These are phyloP conservation scores for Prunus padus DNA, from an alignment of 306 rosid genomes.

Conservation along the genomic window DNA sequence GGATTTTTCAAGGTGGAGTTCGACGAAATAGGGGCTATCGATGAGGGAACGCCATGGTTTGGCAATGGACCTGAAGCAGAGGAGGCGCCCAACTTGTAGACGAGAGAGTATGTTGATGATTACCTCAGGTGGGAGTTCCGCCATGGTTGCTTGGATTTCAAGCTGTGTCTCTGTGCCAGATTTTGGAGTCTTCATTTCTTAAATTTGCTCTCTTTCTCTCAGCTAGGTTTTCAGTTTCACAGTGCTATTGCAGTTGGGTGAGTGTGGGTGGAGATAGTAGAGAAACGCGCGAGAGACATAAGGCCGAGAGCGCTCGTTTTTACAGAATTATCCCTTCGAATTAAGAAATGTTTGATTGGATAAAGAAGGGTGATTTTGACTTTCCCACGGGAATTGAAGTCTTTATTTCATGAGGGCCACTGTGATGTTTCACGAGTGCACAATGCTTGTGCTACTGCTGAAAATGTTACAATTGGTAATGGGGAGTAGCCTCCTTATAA, in stretches of 20 bases:
- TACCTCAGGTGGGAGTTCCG: conserved; percentile 58
- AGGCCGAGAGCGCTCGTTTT: neutral
- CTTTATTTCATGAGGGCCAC: too few species aligned
- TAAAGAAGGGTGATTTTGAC: neutral
- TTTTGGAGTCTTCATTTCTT: neutral
- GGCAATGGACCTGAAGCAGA: conserved; percentile 39
- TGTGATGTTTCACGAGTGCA: too few species aligned
- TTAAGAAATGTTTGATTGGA: neutral
- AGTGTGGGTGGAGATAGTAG: neutral
- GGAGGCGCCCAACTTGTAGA: conserved; percentile 31
- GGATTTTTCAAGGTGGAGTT: conserved; percentile 41
- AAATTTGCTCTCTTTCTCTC: neutral
- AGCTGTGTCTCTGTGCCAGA: neutral
- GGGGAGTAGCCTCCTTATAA: too few species aligned
- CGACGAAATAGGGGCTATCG: conserved; percentile 43
- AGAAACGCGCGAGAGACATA: too few species aligned
- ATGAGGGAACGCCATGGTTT: conserved; percentile 47
- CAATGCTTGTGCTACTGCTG: too few species aligned
- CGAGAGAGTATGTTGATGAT: conserved; percentile 48
- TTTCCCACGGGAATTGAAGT: neutral
- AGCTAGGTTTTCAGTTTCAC: neutral
- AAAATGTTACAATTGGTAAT: too few species aligned
- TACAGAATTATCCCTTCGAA: neutral
- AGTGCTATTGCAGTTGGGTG: neutral
- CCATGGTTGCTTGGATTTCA: conserved; percentile 19